Evolutionary conservation across 1,139 yeast species (phyloP), one percentile per base, ranked within the genome.

Genomic region (Nadsonia starkeyi-henricii): DNA sequence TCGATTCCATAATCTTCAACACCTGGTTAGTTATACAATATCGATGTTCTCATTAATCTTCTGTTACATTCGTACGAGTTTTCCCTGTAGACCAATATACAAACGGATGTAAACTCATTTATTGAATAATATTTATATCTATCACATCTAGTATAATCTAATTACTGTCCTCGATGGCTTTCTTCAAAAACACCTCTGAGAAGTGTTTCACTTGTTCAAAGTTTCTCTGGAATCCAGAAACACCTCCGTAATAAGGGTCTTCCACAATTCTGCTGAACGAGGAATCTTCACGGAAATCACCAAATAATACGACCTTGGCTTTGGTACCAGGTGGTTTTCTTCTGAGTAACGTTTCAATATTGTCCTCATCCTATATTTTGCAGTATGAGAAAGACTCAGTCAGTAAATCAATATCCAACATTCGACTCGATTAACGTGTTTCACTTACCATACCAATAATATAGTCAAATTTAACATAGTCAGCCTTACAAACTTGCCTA

Each of bases 171-270:
- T 15, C 12, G 4, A n/a, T 15, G 4, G 45, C 44, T n/a, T 44
- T 47, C 30, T 55, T 49, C 13, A 57, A 44, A 26, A 57, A 52
- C n/a, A 51, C 56, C 26, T 54, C 51, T 3, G 59, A 77, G 60
- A 89, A 89, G 58, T 84, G 89, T 17, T 68, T 60, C 49, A 88
- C 71, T 61, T 89, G 97, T 51, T 73, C 60, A 61, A 79, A 88
- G 63, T 85, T 86, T 53, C 70, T 72, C 62, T 85, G 93, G 61
- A 89, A 89, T 2, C 96, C 95, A 55, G 77, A 74, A 30, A 67
- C 68, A 0, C 94, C 95, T 2, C 96, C 96, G 58, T 88, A 89
- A 65, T 89, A 89, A 1, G 97, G 97, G 63, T 89, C 96, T 48
- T 78, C 84, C 5, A 89, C 91, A 39, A 84, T 75, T 45, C 65